Percentiles rank a stretch among this genome's conserved stretches.
These are phyloP conservation scores for Pseudopyrenochaeta lycopersici DNA, from an alignment of 2,329 filamentous ascomycete genomes.

Conservation along the genomic window DNA sequence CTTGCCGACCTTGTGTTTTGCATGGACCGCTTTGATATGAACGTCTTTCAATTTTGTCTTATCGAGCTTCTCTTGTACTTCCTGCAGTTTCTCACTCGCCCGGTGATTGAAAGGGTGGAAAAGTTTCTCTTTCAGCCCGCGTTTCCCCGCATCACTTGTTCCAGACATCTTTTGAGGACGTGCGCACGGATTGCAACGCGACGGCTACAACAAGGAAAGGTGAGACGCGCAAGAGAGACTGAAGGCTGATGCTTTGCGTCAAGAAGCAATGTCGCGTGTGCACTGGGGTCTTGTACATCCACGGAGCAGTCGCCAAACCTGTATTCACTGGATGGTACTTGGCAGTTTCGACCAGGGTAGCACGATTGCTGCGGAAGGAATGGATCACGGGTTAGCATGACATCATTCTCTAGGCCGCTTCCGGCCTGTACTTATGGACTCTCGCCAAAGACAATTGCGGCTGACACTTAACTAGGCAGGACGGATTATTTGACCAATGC, in stretches of 20 bases:
- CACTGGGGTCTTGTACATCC: slow-evolving; percentile 28
- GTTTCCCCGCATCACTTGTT: slow-evolving; percentile 25
- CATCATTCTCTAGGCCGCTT: neutral
- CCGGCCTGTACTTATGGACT: neutral
- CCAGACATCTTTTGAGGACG: slow-evolving; percentile 26
- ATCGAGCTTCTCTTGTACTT: slow-evolving; percentile 56
- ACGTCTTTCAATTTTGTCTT: slow-evolving; percentile 57
- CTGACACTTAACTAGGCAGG: neutral
- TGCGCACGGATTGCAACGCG: slow-evolving; percentile 16
- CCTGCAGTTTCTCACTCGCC: slow-evolving; percentile 36
- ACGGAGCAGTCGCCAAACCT: slow-evolving; percentile 24
- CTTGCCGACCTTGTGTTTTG: slow-evolving; percentile 71
- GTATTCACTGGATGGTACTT: slow-evolving; percentile 28
- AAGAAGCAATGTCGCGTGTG: slow-evolving; percentile 17
- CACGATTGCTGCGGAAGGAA: slow-evolving; percentile 12
- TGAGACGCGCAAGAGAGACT: slow-evolving; percentile 28
- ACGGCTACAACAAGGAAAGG: slow-evolving; percentile 8
- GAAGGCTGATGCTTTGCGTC: slow-evolving; percentile 26
- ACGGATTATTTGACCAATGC: no score
- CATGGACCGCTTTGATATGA: slow-evolving; percentile 64
- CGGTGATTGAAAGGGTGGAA: slow-evolving; percentile 49
- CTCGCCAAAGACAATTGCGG: neutral
- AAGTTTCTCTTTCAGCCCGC: slow-evolving; percentile 47
- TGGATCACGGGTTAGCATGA: neutral
- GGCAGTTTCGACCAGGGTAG: slow-evolving; percentile 13